Evolutionary conservation across 2,329 filamentous ascomycete genomes (phyloP).

Genomic region (Moelleriella libera): DNA sequence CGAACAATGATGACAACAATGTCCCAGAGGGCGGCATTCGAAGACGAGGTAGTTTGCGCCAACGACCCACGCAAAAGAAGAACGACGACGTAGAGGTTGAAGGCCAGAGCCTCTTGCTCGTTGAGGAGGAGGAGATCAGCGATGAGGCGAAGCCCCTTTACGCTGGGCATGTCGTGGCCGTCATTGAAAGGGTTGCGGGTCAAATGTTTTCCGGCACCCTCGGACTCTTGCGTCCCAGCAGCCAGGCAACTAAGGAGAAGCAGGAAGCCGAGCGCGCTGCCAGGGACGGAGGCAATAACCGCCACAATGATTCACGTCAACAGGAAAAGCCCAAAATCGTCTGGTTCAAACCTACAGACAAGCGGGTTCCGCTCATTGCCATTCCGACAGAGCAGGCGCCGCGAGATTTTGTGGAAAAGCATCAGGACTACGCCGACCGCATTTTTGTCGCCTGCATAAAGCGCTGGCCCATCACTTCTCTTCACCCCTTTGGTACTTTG

Average conservation of each 20-base stretch:
- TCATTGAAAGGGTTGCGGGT: conserved; percentile 90
- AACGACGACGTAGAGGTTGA: conserved; percentile 99
- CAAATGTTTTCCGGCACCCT: conserved; percentile 99
- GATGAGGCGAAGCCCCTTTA: conserved; percentile 97
- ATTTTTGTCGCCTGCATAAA: conserved; percentile 99
- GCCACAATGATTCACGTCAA: conserved; percentile 60
- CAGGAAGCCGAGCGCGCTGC: conserved; percentile 93
- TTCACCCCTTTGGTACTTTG: conserved; percentile 94
- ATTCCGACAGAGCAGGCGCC: conserved; percentile 97
- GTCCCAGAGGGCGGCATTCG: conserved; percentile 73
- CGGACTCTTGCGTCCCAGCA: conserved; percentile 85
- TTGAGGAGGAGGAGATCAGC: conserved; percentile 97
- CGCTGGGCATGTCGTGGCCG: conserved; percentile 90
- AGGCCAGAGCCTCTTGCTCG: conserved; percentile 87
- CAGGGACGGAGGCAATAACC: conserved; percentile 60
- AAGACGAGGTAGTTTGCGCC: conserved; percentile 84
- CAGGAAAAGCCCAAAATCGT: conserved; percentile 99
- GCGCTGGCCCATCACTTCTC: conserved; percentile 98
- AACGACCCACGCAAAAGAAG: conserved; percentile 98
- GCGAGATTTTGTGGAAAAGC: conserved; percentile 94
- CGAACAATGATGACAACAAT: conserved; percentile 46
- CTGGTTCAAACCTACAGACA: conserved; percentile 99
- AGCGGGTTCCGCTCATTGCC: conserved; percentile 93
- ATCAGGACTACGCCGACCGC: conserved; percentile 91
- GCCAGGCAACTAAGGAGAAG: conserved; percentile 98